These are phyloP conservation scores for Candida pseudoviswanathii DNA, from an alignment of 1,139 yeast species.

Conservation along the genomic window DNA sequence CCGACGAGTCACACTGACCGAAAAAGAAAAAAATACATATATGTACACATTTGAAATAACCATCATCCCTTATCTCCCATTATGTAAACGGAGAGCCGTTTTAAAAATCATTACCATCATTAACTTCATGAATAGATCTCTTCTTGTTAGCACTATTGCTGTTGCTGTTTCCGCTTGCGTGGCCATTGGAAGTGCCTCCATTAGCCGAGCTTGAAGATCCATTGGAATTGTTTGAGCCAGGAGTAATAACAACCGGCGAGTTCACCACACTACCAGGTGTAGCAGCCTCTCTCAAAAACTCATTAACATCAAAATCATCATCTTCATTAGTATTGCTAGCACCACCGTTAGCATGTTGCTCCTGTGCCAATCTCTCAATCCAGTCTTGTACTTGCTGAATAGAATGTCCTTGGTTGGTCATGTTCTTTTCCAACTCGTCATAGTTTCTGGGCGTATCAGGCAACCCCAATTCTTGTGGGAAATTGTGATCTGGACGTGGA, in stretches of 20 bases:
- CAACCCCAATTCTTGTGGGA: constrained; percentile 29
- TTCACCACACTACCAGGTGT: constrained; percentile 14
- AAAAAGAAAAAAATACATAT: background rate
- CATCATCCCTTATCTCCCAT: background rate
- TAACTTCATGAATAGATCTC: constrained; percentile 23
- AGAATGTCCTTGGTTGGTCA: constrained; percentile 54
- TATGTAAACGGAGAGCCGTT: background rate
- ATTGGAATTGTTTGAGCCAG: constrained; percentile 11
- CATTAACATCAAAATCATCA: constrained; percentile 43
- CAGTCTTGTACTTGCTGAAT: constrained; percentile 62
- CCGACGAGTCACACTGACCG: no score
- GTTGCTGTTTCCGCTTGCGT: background rate
- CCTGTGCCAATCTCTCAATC: constrained; percentile 48
- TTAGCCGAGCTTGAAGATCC: background rate
- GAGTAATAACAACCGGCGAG: constrained; percentile 15
- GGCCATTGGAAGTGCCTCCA: constrained; percentile 8
- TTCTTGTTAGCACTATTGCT: constrained; percentile 12
- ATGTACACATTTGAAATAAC: background rate
- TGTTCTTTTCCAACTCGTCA: constrained; percentile 39
- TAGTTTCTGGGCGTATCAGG: constrained; percentile 16
- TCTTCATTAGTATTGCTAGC: constrained; percentile 19
- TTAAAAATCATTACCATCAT: constrained; percentile 19
- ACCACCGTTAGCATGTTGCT: constrained; percentile 13
- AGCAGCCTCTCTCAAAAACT: constrained; percentile 29
- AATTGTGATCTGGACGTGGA: constrained; percentile 35